Conservation (phyloP, 495 filamentous ascomycete species). For the Penicillium antarcticum region DNA sequence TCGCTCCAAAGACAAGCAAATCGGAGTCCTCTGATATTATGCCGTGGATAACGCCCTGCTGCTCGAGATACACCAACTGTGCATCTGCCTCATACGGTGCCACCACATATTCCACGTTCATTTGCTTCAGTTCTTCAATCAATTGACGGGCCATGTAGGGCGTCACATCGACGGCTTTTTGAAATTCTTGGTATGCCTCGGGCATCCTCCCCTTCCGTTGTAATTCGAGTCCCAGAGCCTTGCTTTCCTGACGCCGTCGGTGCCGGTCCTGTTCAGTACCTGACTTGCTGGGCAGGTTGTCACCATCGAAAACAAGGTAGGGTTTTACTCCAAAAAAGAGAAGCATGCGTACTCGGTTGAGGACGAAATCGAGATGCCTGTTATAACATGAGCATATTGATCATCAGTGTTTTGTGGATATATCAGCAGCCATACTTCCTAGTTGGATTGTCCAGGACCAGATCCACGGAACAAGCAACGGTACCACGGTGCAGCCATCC, state of each 20-base stretch:
- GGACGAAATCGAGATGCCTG: slow-evolving; percentile 88
- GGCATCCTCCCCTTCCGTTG: slow-evolving; percentile 72
- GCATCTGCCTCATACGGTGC: slow-evolving; percentile 98
- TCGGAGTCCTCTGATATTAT: slow-evolving; percentile 98
- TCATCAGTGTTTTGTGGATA: not conserved
- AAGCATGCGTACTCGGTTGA: slow-evolving; percentile 89
- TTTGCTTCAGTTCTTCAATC: slow-evolving; percentile 84
- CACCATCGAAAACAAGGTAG: slow-evolving; percentile 94
- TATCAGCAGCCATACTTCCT: slow-evolving; percentile 59
- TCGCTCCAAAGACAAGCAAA: slow-evolving; percentile 90
- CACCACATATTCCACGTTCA: slow-evolving; percentile 81
- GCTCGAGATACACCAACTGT: slow-evolving; percentile 91
- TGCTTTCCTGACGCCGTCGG: slow-evolving; percentile 69
- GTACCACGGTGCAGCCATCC: slow-evolving; percentile 97
- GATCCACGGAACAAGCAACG: slow-evolving; percentile 84
- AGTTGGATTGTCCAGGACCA: slow-evolving; percentile 84
- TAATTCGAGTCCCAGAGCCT: slow-evolving; percentile 70
- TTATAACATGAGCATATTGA: slow-evolving; percentile 7
- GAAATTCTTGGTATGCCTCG: slow-evolving; percentile 81
- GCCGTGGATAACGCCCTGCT: slow-evolving; percentile 73
- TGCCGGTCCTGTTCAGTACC: slow-evolving; percentile 75
- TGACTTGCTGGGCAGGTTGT: slow-evolving; percentile 93
- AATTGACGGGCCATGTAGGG: slow-evolving; percentile 90
- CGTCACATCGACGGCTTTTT: slow-evolving; percentile 95
- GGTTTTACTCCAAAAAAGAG: slow-evolving; percentile 88